Evolutionary conservation across 306 rosid genomes (phyloP), one percentile per base, ranked within the genome.

Genomic region (Sechiopsis laciniata): DNA sequence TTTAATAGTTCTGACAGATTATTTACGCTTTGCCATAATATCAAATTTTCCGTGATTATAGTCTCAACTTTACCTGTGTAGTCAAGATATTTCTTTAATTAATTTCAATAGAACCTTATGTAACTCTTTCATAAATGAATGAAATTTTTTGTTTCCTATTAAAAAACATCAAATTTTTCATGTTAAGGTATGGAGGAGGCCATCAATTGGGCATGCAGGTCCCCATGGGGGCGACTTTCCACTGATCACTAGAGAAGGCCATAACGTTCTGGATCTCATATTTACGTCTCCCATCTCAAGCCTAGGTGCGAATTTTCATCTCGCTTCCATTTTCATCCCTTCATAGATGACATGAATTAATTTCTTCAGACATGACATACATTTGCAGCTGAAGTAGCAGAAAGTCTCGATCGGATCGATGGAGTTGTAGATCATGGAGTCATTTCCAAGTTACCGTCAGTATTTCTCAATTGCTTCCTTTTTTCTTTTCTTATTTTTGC

Each of bases 211-310:
- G 64, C 78, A 79, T 55, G 90, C 92, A 24, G 91, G 84, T 78
- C 96, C 97, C 17, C 77, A 81, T 2, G 97, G 97, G 77, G 96
- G 96, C 16, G 82, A 82, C 76, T 87, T 79, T 78, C 97, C 97
- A 54, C 65, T 92, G 57, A 81, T 92, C 68, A 88, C 97, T 37
- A 83, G 66, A 79, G 96, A 89, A 85, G 91, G 96, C 73, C 92
- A 88, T 79, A 85, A 92, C 74, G 80, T 89, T 80, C 87, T 89
- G 48, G 97, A 89, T 87, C 77, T 92, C 84, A 89, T 92, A 75
- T 92, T 86, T 80, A 92, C 96, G 35, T 92, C 97, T 80, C 97
- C 97, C 62, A 86, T 92, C 69, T 76, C 24, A 79, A 92, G 77
- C 77, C 92, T 92, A 26, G 90, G 37, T 32, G 92, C 89, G 70